Conservation (phyloP, 208 protist species). For the Trypanosoma scelopori region DNA sequence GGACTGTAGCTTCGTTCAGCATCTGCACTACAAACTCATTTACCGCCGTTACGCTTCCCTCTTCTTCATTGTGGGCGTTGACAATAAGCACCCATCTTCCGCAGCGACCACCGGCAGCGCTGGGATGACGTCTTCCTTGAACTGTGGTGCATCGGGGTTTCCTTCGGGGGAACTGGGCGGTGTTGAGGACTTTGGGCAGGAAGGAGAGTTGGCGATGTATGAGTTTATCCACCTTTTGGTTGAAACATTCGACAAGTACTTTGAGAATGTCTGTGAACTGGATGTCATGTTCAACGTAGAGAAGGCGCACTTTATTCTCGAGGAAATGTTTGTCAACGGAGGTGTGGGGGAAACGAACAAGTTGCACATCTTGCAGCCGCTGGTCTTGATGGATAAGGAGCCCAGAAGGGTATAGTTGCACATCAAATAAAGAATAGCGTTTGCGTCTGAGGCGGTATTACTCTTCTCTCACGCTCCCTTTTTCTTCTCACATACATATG, state of each 20-base stretch:
- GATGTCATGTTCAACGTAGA: constrained; percentile 95
- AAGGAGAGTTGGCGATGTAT: constrained; percentile 91
- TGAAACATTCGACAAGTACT: constrained; percentile 91
- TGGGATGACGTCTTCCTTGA: constrained; percentile 18
- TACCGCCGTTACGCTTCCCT: constrained; percentile 95
- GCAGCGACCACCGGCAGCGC: neutral
- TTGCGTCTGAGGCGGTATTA: neutral
- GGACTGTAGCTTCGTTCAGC: constrained; percentile 95
- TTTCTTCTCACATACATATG: neutral
- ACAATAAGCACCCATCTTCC: constrained; percentile 22
- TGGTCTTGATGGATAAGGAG: constrained; percentile 63
- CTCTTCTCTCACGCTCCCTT: neutral
- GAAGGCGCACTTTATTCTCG: constrained; percentile 92
- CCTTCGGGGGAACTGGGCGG: constrained; percentile 29
- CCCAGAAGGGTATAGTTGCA: constrained; percentile 17
- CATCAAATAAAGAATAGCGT: neutral
- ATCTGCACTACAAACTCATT: constrained; percentile 89
- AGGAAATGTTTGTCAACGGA: constrained; percentile 92
- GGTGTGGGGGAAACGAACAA: constrained; percentile 90
- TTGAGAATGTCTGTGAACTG: constrained; percentile 90
- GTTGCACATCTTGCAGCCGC: constrained; percentile 57
- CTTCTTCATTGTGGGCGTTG: constrained; percentile 95
- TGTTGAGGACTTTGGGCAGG: constrained; percentile 17
- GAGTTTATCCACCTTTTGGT: constrained; percentile 95
- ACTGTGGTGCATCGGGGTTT: neutral